Conservation (phyloP, 352 stramenopile species). For the Peronospora farinosa region DNA sequence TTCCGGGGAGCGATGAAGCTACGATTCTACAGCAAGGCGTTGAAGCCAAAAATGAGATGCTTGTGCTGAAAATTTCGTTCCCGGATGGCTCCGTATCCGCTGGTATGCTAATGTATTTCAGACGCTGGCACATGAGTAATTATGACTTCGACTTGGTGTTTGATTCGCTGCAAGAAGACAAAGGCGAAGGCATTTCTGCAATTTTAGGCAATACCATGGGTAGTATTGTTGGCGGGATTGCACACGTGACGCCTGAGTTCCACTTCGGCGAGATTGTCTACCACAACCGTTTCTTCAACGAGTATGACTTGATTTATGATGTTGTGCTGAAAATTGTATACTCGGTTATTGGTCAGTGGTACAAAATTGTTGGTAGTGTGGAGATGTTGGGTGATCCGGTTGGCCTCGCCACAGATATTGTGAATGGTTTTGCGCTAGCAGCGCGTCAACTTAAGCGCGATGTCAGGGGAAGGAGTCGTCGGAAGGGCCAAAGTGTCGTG, state of each 20-base stretch:
- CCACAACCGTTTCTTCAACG: slow-evolving; percentile 78
- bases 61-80: slow-evolving; percentile 44
- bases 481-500: slow-evolving; percentile 75
- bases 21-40: slow-evolving; percentile 53
- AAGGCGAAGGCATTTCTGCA: slow-evolving; percentile 68
- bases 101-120: slow-evolving; percentile 81
- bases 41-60: slow-evolving; percentile 53
- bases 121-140: slow-evolving; percentile 57
- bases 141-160: slow-evolving; percentile 82
- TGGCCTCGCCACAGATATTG: slow-evolving; percentile 78
- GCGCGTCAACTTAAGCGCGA: slow-evolving; percentile 79
- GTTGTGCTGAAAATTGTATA: slow-evolving; percentile 70
- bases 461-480: slow-evolving; percentile 61
- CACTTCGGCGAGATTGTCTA: slow-evolving; percentile 67
- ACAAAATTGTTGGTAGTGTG: slow-evolving; percentile 85
- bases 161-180: slow-evolving; percentile 73
- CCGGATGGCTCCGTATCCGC: slow-evolving; percentile 40
- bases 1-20: slow-evolving; percentile 61
- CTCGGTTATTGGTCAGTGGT: slow-evolving; percentile 78
- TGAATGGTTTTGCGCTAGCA: slow-evolving; percentile 76
- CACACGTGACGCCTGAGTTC: slow-evolving; percentile 80
- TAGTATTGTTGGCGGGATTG: slow-evolving; percentile 85
- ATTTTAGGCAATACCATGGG: slow-evolving; percentile 77
- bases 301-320: slow-evolving; percentile 76
- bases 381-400: slow-evolving; percentile 81